Base-by-base conservation (phyloP, 768 basidiomycete genomes). In the Lepiota brunneoincarnata region DNA sequence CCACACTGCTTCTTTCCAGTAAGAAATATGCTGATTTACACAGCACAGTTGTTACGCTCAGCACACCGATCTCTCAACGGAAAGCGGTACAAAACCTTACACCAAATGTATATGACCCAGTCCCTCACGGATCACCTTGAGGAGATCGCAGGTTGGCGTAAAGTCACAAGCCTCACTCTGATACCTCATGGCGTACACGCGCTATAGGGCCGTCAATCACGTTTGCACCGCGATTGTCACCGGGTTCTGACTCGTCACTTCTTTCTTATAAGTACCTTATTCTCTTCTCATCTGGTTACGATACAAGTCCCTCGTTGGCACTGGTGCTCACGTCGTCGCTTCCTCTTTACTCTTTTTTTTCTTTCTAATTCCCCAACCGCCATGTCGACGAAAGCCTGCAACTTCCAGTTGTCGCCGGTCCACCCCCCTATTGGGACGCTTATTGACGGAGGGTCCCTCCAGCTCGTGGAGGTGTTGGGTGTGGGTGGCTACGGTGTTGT, bases 401-500 rank as follows among this genome's bases (percentile, higher is more conserved):
- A 57, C 58, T 61, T 50, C 66, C 58, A 64, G 63, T 64, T 69
- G 75, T 65, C 77, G 79, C 61, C 74, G 75, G 53, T 69, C 48
- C 76, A 78, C 58, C 84, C 84, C 50, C 75, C 80, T 61, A 74
- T 90, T 64, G 95, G 95, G 52, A 87, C 87, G 62, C 75, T 83
- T 72, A 92, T 98, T 78, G 93, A 95, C 78, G 81, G 86, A 64
- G 89, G 85, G 61, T 77, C 85, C 52, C 83, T 98, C 59, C 84
- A 94, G 72, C 89, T 98, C 61, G 83, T 91, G 62, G 85, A 91
- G 67, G 83, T 96, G 58, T 83, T 98, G 53, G 96, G 97, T 57
- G 84, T 93, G 50, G 96, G 96, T 39, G 95, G 95, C 44, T 98
- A 97, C 67, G 96, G 96, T 59, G 87, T 95, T 62, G 96, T 97